phyloP scores from a whole-genome alignment of 139 green algal genomes.

The Yamagishiella unicocca region DNA sequence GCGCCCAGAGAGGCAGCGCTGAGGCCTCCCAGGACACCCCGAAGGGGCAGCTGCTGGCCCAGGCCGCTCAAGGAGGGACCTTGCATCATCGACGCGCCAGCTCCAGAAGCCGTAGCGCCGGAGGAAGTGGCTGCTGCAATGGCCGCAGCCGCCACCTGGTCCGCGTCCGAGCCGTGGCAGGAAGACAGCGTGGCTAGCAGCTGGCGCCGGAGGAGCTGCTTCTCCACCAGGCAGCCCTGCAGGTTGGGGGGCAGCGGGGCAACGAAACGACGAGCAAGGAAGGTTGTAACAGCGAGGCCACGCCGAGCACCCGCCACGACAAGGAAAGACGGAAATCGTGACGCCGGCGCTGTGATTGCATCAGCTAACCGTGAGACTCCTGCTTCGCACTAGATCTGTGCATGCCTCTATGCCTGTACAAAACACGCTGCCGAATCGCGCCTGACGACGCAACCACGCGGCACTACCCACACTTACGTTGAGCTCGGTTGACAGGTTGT shows the following conservation, averaged over 20 bases:
- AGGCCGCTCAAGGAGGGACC: neutral
- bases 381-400: too few relatives aligned
- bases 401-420: too few relatives aligned
- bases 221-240: slow-evolving; percentile 35
- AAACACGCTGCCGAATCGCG: neutral
- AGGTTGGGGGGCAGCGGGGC: neutral
- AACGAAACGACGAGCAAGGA: neutral
- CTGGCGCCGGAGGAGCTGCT: slow-evolving; percentile 44
- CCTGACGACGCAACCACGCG: neutral
- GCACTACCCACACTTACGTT: too few relatives aligned
- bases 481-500: slow-evolving; percentile 19
- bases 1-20: neutral
- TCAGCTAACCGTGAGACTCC: too few relatives aligned
- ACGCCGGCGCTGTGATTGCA: too few relatives aligned
- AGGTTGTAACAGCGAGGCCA: too few relatives aligned
- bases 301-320: too few relatives aligned
- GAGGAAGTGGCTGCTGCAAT: neutral
- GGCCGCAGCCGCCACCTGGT: slow-evolving; percentile 1
- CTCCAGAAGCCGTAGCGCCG: neutral
- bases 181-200: slow-evolving; percentile 15
- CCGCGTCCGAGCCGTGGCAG: neutral
- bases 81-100: neutral
- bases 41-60: neutral
- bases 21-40: neutral
- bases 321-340: too few relatives aligned